Conservation (phyloP, 768 basidiomycete genomes). For the Lactarius pseudohatsudake region DNA sequence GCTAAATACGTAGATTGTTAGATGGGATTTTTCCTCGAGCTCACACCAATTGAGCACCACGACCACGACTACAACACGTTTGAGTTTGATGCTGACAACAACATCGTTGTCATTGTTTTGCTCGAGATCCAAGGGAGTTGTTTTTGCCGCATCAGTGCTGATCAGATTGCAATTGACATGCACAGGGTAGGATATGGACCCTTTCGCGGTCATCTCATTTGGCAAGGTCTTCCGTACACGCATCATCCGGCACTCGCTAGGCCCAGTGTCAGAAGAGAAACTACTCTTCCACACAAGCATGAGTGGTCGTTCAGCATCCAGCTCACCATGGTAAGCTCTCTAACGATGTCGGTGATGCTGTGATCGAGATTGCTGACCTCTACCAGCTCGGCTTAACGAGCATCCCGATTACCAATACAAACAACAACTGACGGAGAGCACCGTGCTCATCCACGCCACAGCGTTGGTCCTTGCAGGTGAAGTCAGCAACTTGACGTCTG, state of each 20-base stretch:
- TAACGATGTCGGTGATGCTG: slow-evolving; percentile 82
- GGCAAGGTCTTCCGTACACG: slow-evolving; percentile 95
- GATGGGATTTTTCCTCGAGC: no score
- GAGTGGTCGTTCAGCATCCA: slow-evolving; percentile 78
- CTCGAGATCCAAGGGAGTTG: slow-evolving; percentile 85
- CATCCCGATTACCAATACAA: no score
- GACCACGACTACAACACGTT: slow-evolving; percentile 39
- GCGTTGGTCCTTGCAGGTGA: no score
- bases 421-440: no score
- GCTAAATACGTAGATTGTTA: no score
- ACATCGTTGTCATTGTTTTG: slow-evolving; percentile 93
- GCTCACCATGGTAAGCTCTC: slow-evolving; percentile 87
- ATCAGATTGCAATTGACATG: slow-evolving; percentile 59
- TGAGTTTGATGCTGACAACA: slow-evolving; percentile 68
- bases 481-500: no score
- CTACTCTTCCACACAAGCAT: slow-evolving; percentile 88
- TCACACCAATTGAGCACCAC: slow-evolving; percentile 28
- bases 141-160: background rate
- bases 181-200: slow-evolving; percentile 95
- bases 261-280: slow-evolving; percentile 93
- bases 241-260: slow-evolving; percentile 78
- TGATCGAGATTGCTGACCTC: no score
- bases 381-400: no score
- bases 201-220: slow-evolving; percentile 93
- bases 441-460: no score